phyloP scores from a whole-genome alignment of 1,284 basidiomycete genomes.

The Microbotryum scabiosae region DNA sequence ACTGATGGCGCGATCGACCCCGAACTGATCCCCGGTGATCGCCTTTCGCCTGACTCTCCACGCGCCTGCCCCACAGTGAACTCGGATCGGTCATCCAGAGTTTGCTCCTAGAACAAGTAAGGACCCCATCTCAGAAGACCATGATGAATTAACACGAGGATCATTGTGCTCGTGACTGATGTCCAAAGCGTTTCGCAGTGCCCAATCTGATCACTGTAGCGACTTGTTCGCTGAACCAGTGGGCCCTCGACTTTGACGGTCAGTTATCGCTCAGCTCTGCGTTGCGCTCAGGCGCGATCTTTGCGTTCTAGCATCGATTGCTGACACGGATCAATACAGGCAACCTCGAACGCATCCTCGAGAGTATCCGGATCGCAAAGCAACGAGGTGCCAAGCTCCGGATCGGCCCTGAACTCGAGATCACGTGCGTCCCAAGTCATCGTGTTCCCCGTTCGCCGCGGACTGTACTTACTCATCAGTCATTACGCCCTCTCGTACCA shows the following conservation, averaged over 20 bases:
- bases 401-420: constrained; percentile 91
- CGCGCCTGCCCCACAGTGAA: no score
- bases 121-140: no score
- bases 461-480: background rate
- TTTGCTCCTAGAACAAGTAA: background rate
- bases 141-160: background rate
- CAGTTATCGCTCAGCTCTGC: constrained; percentile 15
- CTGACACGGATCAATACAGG: constrained; percentile 48
- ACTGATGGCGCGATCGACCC: no score
- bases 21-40: no score
- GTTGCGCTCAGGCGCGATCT: background rate
- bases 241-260: constrained; percentile 89
- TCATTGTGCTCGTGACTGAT: background rate
- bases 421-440: constrained; percentile 56
- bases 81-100: no score
- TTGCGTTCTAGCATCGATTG: background rate
- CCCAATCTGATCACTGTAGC: constrained; percentile 63
- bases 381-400: constrained; percentile 77
- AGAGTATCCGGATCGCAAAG: constrained; percentile 82
- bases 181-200: background rate
- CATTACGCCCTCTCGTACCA: constrained; percentile 36
- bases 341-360: constrained; percentile 80
- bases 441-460: background rate
- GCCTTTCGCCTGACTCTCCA: no score
- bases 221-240: constrained; percentile 80